These are phyloP conservation scores for Vachellia pachyceras DNA, from an alignment of 306 rosid species.

Conservation along the genomic window DNA sequence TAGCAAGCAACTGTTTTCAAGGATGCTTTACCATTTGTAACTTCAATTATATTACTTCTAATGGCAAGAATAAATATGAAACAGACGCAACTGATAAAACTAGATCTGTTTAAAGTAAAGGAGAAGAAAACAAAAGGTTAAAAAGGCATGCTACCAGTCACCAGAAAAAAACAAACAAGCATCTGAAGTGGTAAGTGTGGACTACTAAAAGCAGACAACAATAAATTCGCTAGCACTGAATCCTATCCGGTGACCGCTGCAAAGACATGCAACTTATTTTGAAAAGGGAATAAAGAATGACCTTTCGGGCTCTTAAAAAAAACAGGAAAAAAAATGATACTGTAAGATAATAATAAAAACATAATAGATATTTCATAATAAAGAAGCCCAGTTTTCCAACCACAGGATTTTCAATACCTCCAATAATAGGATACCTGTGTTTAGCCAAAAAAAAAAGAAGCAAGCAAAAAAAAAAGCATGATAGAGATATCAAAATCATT, in stretches of 20 bases:
- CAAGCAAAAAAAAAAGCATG: neutral
- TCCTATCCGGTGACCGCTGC: neutral
- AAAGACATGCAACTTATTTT: neutral
- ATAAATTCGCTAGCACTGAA: neutral
- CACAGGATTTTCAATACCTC: neutral
- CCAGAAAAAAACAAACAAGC: slow-evolving; percentile 18
- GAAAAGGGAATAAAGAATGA: neutral
- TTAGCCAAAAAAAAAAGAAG: no score
- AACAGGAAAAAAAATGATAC: no score
- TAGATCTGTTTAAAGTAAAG: neutral
- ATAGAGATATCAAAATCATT: no score
- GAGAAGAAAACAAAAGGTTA: neutral
- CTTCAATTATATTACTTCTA: neutral
- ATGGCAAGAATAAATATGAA: neutral
- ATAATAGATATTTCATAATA: neutral
- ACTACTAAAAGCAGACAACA: neutral
- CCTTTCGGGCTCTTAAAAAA: neutral
- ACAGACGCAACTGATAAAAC: neutral
- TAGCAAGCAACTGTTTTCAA: slow-evolving; percentile 2
- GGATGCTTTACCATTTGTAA: slow-evolving; percentile 27
- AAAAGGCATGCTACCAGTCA: neutral
- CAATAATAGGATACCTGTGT: no score
- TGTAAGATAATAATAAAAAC: neutral
- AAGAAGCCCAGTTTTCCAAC: neutral
- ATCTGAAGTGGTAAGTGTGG: neutral